Evolutionary conservation across 2,329 filamentous ascomycete species (phyloP), one percentile per base, ranked within the genome.

Genomic region (Passalora sequoiae): DNA sequence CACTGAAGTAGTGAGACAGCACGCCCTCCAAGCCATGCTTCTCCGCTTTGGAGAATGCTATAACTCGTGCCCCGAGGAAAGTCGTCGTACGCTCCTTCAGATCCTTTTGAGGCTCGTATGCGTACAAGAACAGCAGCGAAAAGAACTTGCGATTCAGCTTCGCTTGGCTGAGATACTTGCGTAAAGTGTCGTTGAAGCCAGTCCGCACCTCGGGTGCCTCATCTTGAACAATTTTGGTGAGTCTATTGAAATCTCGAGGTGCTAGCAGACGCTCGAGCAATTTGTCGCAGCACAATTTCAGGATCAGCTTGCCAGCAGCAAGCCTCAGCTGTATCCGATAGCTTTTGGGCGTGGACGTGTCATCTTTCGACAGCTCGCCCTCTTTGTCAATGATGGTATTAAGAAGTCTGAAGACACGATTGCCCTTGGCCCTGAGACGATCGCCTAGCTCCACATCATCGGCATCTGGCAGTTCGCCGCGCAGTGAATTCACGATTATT

Each of bases 71-170:
- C 39, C 86, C 83, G 38, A 97, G 80, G 89, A 92, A 98, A 0
- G 87, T 95, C 49, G 86, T 79, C 3, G 87, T 83, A 30, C 83
- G 80, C 38, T 79, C 80, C 62, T 83, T 86, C 61, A 94, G 77
- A 12, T 78, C 76, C n/a, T 69, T 62, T 27, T 80, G 77, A 0
- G 91, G 92, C 67, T 98, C 92, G 62, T 92, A 96, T 1, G 92
- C 91, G 22, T 89, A 84, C 31, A 97, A 70, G 69, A 96, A 97
- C 4, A 94, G 75, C 29, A 95, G 83, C 0, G 87, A 85, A 64
- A 94, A 92, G 73, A 94, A 98, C 7, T 91, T 81, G 9, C 76
- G 71, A 1, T 80, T 75, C 2, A 94, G 74, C 54, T 76, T 80
- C 43, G 77, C 77, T 40, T 84, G 78, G 7, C 85, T 84, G 4